Base-by-base conservation (phyloP, 768 basidiomycete genomes). In the Xerocomus potaroensis region DNA sequence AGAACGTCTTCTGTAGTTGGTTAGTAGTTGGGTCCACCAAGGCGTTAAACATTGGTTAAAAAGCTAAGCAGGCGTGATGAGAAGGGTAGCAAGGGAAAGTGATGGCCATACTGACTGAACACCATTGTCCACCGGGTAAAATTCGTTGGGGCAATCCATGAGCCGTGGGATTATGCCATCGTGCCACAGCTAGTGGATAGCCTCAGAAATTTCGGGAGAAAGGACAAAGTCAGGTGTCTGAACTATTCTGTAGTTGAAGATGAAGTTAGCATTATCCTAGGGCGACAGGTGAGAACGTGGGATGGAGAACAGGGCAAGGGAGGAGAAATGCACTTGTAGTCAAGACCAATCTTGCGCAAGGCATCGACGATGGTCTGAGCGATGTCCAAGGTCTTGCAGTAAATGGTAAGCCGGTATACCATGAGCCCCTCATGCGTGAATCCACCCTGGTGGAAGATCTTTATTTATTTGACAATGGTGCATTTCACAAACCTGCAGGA, bases 391-490 rank as follows among this genome's bases (percentile, higher is more conserved):
- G 94, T 82, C 64, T 95, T 88, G 57, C 82, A 81, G 69, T 86
- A 91, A 39, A 98, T 83, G 24, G 84, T 83, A 0, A 82, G 78
- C n/a, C 86, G 75, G 71, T 81, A 95, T 3, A 80, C 74, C 49
- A 83, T 73, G 22, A 91, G 79, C 64, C 96, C 92, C 0, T 85
- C 78, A 7, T 69, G 67, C 2, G 83, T 79, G 69, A 92, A 98
- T 11, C 94, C 94, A 51, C 84, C 82, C 65, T 95, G 89, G 65
- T 98, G 89, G 40, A 97, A 93, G 48, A 97, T 94, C 76, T 95
- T 96, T 93, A 98, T 96, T 67, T 98, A 94, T 64, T 98, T 97
- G 29, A 96, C 92, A 54, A 98, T 91, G 0, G 94, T 98, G 4
- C 81, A 84, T 70, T 97, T 97, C 6, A 93, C 95, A 1, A 87